Evolutionary conservation across 1,284 basidiomycete genomes (phyloP).

Genomic region (Entoloma clypeatum): DNA sequence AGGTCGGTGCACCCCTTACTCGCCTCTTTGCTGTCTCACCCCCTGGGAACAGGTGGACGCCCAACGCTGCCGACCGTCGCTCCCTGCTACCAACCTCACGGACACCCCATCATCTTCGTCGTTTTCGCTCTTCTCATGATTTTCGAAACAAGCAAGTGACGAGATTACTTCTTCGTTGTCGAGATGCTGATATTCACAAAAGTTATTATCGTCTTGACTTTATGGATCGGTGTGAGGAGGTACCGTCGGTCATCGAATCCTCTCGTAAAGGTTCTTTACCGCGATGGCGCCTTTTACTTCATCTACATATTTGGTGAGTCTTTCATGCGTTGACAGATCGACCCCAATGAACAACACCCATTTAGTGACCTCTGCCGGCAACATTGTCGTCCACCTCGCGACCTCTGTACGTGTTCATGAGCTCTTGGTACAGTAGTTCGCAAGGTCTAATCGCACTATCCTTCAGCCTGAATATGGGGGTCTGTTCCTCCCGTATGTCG

Average conservation of each 20-base stretch:
- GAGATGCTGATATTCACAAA: too few species aligned
- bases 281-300: neutral
- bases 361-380: neutral
- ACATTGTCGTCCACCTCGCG: neutral
- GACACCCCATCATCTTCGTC: too few species aligned
- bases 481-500: neutral
- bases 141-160: too few species aligned
- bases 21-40: too few species aligned
- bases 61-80: too few species aligned
- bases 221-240: neutral
- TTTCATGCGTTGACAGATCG: neutral
- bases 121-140: too few species aligned
- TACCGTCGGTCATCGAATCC: neutral
- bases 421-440: neutral
- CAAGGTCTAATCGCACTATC: neutral
- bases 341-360: neutral
- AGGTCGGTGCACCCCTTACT: too few species aligned
- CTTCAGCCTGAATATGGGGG: neutral
- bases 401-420: neutral
- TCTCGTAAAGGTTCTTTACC: neutral
- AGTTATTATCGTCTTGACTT: neutral
- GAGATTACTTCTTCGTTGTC: too few species aligned
- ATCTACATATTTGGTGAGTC: neutral
- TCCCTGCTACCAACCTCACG: too few species aligned
- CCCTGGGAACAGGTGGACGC: too few species aligned